phyloP scores from a whole-genome alignment of 768 basidiomycete species.

The Boletus fagicola region DNA sequence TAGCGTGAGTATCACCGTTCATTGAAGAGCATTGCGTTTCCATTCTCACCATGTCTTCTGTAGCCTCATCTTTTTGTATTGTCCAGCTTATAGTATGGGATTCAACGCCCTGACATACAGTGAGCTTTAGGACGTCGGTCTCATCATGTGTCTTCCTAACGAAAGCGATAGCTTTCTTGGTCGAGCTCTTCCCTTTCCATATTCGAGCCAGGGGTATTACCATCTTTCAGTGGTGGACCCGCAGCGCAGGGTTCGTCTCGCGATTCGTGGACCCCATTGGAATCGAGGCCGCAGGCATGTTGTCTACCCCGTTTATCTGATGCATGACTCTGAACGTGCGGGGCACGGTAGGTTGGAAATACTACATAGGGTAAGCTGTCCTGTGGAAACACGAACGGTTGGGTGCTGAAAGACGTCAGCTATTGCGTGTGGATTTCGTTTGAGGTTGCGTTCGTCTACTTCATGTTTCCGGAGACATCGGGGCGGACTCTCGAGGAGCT shows the following conservation, averaged over 20 bases:
- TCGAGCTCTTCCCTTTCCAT: slow-evolving; percentile 63
- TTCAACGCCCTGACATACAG: slow-evolving; percentile 1
- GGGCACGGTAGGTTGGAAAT: slow-evolving; percentile 13
- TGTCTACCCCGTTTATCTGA: neutral
- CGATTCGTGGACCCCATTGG: slow-evolving; percentile 15
- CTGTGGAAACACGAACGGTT: too few relatives aligned
- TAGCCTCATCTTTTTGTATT: slow-evolving; percentile 9
- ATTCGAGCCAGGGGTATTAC: slow-evolving; percentile 60
- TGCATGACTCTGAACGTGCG: neutral
- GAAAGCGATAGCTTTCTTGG: slow-evolving; percentile 47
- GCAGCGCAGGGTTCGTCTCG: slow-evolving; percentile 25
- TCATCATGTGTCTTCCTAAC: neutral
- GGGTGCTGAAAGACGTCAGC: slow-evolving; percentile 1
- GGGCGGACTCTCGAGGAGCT: slow-evolving; percentile 21
- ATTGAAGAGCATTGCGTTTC: neutral
- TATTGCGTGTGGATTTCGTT: slow-evolving; percentile 18
- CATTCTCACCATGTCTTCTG: neutral
- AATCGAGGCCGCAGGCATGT: slow-evolving; percentile 1
- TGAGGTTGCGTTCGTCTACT: slow-evolving; percentile 15
- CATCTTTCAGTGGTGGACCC: slow-evolving; percentile 57
- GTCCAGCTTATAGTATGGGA: slow-evolving; percentile 3
- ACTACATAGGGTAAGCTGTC: slow-evolving; percentile 12
- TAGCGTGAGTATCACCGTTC: slow-evolving; percentile 6
- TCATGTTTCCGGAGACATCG: slow-evolving; percentile 22
- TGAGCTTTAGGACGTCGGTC: neutral